Evolutionary conservation across 768 basidiomycete species (phyloP), one percentile per base, ranked within the genome.

Genomic region (Leccinum disarticulatum): DNA sequence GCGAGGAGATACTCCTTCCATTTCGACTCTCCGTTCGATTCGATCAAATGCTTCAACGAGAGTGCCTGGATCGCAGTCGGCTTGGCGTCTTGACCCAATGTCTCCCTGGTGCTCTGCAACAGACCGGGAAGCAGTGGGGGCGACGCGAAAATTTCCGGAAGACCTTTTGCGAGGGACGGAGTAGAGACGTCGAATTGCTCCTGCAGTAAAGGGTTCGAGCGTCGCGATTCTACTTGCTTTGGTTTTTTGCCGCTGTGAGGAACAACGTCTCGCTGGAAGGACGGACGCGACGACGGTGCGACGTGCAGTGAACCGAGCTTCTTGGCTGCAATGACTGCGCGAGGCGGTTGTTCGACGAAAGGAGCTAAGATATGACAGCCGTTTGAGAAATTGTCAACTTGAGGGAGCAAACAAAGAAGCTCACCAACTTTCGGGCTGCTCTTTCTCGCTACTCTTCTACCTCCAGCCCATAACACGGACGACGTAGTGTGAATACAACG

Each of bases 61-160:
- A 93, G 77, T 0, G 84, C 79, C 69, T 94, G 92, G n/a, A 95
- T 93, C 0, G 87, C 83, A 0, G 91, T 93, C 3, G 93, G 91
- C 8, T 53, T 68, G 1, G 84, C 81, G 28, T 78, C 64, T 6
- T 74, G 74, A 3, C 89, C 90, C 8, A 93, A 77, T 2, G 83
- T 71, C 27, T 85, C 83, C 8, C 77, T 73, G 9, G 93, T 67
- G 38, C 83, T 84, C 15, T 79, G 72, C 14, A 87, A 66, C 25
- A 95, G 77, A 7, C 87, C 88, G 0, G 83, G 81, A 60, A 89
- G 76, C 14, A 95, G 77, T 1, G 88, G 85, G 10, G 91, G 89
- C 0, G 89, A 87, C 1, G 80, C 71, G 72, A 93, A 94, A 7
- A 59, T 36, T 17, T 63, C 64, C 2, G 79, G 75, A 14, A 83